Evolutionary conservation across 78 protist species (phyloP), one percentile per base, ranked within the genome.

Genomic region (Carpediemonas membranifera): DNA sequence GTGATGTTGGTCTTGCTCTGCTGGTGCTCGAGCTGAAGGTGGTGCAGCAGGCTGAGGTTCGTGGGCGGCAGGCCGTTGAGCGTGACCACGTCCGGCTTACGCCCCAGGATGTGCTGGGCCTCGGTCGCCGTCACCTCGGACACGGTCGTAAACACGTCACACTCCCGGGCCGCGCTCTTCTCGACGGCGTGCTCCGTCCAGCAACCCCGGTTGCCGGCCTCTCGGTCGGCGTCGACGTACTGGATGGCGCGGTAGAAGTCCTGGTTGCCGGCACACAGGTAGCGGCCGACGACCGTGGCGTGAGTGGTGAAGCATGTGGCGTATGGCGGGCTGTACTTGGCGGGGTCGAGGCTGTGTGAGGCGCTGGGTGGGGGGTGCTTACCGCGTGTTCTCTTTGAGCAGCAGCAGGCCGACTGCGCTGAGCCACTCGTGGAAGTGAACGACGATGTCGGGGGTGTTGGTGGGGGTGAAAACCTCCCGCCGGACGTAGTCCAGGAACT

Each of bases 361-460:
- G n/a, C n/a, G n/a, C n/a, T n/a, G n/a, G n/a, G n/a, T n/a, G n/a
- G n/a, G n/a, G n/a, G n/a, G n/a, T n/a, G n/a, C n/a, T n/a, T n/a
- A n/a, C n/a, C n/a, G n/a, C n/a, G n/a, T n/a, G n/a, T n/a, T n/a
- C n/a, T n/a, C n/a, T n/a, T n/a, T n/a, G 25, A 67, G 3, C 19
- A 86, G 73, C 33, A 83, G 63, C 14, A 84, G 72, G 3, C 84
- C 87, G 21, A 86, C 84, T 33, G 78, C 70, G 21, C 82, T 68
- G 31, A 67, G 82, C 91, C 91, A 86, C 63, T 86, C 91, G 69
- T 86, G 91, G 36, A 86, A 86, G 30, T 86, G 87, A 5, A 85
- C 88, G 7, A 86, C 47, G 47, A 80, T 61, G 39, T 43, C 57
- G 57, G 77, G 67, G 27, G 24, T 39, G 34, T 43, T 31, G 34